These are phyloP conservation scores for Veloboletus limbatus DNA, from an alignment of 1,284 basidiomycete genomes.

Conservation along the genomic window DNA sequence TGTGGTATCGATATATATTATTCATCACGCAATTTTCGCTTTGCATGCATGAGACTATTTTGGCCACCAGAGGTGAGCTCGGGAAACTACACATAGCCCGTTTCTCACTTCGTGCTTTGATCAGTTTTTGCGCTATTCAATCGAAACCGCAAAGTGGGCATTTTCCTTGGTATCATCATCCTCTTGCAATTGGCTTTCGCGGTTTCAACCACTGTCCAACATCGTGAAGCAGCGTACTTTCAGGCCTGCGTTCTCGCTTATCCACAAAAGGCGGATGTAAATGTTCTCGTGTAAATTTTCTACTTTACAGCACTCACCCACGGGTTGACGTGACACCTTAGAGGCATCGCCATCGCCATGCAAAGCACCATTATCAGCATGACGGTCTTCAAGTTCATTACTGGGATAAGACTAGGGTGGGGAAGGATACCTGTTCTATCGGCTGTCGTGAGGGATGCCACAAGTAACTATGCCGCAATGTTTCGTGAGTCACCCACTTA, in stretches of 20 bases:
- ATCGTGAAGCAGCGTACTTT: neutral
- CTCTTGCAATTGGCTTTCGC: conserved; percentile 6
- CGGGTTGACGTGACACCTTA: conserved; percentile 4
- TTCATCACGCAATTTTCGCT: conserved; percentile 1
- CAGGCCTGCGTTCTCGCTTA: conserved; percentile 16
- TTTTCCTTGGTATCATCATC: conserved; percentile 14
- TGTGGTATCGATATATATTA: conserved; percentile 18
- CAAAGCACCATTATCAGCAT: conserved; percentile 15
- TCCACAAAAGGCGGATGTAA: neutral
- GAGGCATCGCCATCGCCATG: neutral
- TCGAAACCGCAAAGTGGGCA: conserved; percentile 11
- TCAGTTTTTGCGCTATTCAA: conserved; percentile 28
- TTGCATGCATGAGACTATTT: conserved; percentile 13
- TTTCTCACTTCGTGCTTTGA: neutral
- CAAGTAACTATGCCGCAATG: conserved; percentile 7
- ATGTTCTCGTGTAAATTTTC: conserved; percentile 1
- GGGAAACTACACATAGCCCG: rapidly evolving
- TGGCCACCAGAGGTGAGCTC: conserved; percentile 22
- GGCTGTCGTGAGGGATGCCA: conserved; percentile 18
- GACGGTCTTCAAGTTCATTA: conserved; percentile 7
- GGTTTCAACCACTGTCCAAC: neutral
- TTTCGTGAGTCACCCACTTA: conserved; percentile 15
- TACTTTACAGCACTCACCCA: neutral
- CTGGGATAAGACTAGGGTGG: conserved; percentile 4
- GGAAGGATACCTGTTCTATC: conserved; percentile 19